A percentile compares a stretch with the other conserved stretches of the same genome.
phyloP scores from a whole-genome alignment of 2,329 filamentous ascomycete genomes.

The Colletotrichum ledebouriae region DNA sequence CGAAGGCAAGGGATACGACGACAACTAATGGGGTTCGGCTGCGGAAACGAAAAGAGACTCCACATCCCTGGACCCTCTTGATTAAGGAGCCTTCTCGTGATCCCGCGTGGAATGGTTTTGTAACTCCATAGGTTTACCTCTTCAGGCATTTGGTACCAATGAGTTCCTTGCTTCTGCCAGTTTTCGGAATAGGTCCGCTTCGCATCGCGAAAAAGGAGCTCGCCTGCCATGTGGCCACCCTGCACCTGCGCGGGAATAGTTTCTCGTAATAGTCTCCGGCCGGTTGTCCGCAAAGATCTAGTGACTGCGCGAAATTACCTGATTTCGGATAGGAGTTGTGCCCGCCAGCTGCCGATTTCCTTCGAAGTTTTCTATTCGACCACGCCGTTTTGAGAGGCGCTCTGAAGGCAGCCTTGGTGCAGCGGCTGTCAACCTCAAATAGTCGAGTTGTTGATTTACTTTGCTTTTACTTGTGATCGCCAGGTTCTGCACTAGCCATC shows the following conservation, averaged over 20 bases:
- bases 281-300: slow-evolving; percentile 32
- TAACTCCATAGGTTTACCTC: slow-evolving; percentile 39
- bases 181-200: slow-evolving; percentile 27
- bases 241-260: slow-evolving; percentile 34
- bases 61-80: slow-evolving; percentile 34
- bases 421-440: slow-evolving; percentile 4
- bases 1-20: slow-evolving; percentile 26
- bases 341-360: not conserved
- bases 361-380: slow-evolving; percentile 9
- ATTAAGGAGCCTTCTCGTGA: slow-evolving; percentile 37
- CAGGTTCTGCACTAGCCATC: slow-evolving; percentile 1
- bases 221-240: slow-evolving; percentile 41
- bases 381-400: slow-evolving; percentile 5
- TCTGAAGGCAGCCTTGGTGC: not conserved
- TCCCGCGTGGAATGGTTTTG: slow-evolving; percentile 39
- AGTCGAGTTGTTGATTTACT: not conserved
- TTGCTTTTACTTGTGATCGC: not conserved
- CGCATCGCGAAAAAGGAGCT: slow-evolving; percentile 29
- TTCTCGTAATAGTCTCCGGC: slow-evolving; percentile 18
- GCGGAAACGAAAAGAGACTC: slow-evolving; percentile 35
- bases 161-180: slow-evolving; percentile 24
- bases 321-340: slow-evolving; percentile 35
- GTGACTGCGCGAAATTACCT: slow-evolving; percentile 36
- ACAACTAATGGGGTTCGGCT: slow-evolving; percentile 17
- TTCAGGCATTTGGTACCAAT: slow-evolving; percentile 31